A percentile compares a stretch with the other conserved stretches of the same genome.
Conservation (phyloP, 2,329 filamentous ascomycete genomes). For the Hymenoscyphus albidus region DNA sequence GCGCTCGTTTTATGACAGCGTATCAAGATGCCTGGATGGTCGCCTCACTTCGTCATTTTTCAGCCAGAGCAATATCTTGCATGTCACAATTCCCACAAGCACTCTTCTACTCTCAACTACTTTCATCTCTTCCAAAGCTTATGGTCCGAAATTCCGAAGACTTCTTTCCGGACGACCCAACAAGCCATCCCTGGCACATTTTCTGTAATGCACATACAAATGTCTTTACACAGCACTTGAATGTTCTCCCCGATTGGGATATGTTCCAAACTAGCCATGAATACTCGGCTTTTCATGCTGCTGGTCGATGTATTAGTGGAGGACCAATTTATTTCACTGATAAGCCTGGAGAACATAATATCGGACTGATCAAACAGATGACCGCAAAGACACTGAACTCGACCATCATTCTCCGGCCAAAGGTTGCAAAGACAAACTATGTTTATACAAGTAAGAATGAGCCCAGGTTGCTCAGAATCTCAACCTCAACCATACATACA, state of each 20-base stretch:
- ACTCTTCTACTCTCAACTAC: constrained; percentile 16
- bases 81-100: constrained; percentile 18
- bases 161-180: constrained; percentile 17
- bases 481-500: constrained; percentile 11
- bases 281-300: constrained; percentile 16
- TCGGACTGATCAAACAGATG: constrained; percentile 11
- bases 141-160: constrained; percentile 21
- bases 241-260: constrained; percentile 12
- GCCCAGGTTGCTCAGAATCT: constrained; percentile 10
- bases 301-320: constrained; percentile 16
- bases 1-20: constrained; percentile 6
- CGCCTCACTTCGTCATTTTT: constrained; percentile 12
- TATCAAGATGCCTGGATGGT: constrained; percentile 16
- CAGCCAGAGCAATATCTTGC: constrained; percentile 18
- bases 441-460: constrained; percentile 14
- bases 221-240: constrained; percentile 16
- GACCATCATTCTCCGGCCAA: constrained; percentile 9
- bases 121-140: neutral
- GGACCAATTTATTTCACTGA: constrained; percentile 21
- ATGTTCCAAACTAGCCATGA: constrained; percentile 20
- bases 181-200: constrained; percentile 19
- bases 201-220: constrained; percentile 18
- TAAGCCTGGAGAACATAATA: constrained; percentile 12
- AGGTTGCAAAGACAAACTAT: constrained; percentile 12
- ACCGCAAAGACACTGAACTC: constrained; percentile 8